Evolutionary conservation across 1,284 basidiomycete species (phyloP), one percentile per base, ranked within the genome.

Genomic region (Puccinia novopanici): DNA sequence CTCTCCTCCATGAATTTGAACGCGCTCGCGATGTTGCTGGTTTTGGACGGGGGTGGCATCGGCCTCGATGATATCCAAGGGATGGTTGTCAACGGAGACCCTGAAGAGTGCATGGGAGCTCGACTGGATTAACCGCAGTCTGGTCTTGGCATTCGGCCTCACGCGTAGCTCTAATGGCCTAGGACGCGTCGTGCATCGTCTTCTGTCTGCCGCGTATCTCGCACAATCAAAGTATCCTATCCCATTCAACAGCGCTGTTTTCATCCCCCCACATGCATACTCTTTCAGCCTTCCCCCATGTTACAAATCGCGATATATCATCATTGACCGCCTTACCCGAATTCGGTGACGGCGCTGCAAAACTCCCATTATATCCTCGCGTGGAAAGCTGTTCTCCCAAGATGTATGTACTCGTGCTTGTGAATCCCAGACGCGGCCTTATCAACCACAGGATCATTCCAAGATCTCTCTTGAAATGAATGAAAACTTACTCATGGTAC

Each of bases 121-220:
- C 0, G 88, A 85, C 63, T 89, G 88, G 81, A 90, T 86, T 54
- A 90, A 83, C 2, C 90, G 88, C 83, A 90, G 87, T 13, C 90
- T 87, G 30, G 63, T 77, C 50, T 54, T 50, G 22, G 59, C 8
- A 68, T 68, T 54, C 37, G 75, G 75, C 50, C 19, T 65, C 22
- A 77, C 75, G 5, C 6, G 45, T 17, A 77, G 13, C 61, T 77
- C 75, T 45, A 77, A 55, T 34, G 61, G 61, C 37, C 54, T 13
- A 6, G 48, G 12, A 40, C 24, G 42, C 27, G 61, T 65, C 52
- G 68, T 13, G 50, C 75, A 77, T 40, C n/a, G 30, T 17, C 10
- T 24, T n/a, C 75, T 48, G 34, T 55, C 61, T 42, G 45, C 34
- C 24, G 61, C 75, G 34, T 34, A 65, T 54, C 57, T 50, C 54